Evolutionary conservation across 2,329 filamentous ascomycete genomes (phyloP).

Genomic region (Bertia moriformis): DNA sequence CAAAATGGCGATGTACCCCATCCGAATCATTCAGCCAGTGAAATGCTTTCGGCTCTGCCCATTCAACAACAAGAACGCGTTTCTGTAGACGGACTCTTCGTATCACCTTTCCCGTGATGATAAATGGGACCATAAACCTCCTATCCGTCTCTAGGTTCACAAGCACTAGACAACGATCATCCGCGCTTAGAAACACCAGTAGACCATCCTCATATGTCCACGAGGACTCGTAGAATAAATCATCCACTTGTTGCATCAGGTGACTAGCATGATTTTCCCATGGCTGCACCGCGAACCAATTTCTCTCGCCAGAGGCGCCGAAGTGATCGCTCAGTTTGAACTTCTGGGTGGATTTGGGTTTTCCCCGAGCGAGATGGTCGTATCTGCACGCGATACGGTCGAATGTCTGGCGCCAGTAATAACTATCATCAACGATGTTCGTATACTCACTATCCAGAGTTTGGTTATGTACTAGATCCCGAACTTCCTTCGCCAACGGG

Average conservation of each 20-base stretch:
- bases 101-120: slow-evolving; percentile 18
- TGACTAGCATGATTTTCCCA: slow-evolving; percentile 24
- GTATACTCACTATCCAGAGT: not conserved
- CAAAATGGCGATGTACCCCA: slow-evolving; percentile 25
- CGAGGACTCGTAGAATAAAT: slow-evolving; percentile 18
- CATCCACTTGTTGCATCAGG: slow-evolving; percentile 12
- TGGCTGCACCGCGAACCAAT: slow-evolving; percentile 21
- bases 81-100: slow-evolving; percentile 20
- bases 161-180: slow-evolving; percentile 14
- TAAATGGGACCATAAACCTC: slow-evolving; percentile 20
- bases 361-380: slow-evolving; percentile 17
- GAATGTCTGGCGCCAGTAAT: slow-evolving; percentile 7
- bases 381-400: slow-evolving; percentile 20
- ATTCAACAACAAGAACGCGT: slow-evolving; percentile 22
- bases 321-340: slow-evolving; percentile 16
- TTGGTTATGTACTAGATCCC: not conserved
- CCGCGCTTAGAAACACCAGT: slow-evolving; percentile 17
- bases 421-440: not conserved
- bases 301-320: slow-evolving; percentile 8
- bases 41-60: slow-evolving; percentile 24
- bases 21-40: slow-evolving; percentile 25
- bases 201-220: slow-evolving; percentile 27
- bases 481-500: slow-evolving; percentile 14
- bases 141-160: slow-evolving; percentile 18
- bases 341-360: slow-evolving; percentile 15